These are phyloP conservation scores for Arthrobotrys sinensis DNA, from an alignment of 2,329 filamentous ascomycete genomes.

Conservation along the genomic window DNA sequence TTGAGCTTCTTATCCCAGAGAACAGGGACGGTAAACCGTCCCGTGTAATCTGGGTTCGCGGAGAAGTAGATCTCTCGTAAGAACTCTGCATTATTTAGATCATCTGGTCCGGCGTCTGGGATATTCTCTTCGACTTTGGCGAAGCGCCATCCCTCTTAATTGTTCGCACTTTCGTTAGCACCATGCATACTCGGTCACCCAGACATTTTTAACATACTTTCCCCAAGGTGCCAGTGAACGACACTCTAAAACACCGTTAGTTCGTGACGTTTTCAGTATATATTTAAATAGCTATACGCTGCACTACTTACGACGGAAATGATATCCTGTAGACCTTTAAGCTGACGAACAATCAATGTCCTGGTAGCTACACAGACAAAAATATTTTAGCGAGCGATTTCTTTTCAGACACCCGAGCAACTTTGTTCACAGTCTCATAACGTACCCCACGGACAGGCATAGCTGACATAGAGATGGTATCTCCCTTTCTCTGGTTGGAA, in stretches of 20 bases:
- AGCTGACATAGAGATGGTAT: slow-evolving; percentile 95
- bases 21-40: slow-evolving; percentile 88
- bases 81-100: slow-evolving; percentile 80
- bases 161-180: slow-evolving; percentile 2
- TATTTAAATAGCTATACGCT: not conserved
- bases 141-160: slow-evolving; percentile 81
- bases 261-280: not conserved
- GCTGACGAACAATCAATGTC: slow-evolving; percentile 85
- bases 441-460: slow-evolving; percentile 88
- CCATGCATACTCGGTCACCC: slow-evolving; percentile 69
- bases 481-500: slow-evolving; percentile 89
- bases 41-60: slow-evolving; percentile 79
- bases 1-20: slow-evolving; percentile 84
- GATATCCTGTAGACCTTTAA: slow-evolving; percentile 92
- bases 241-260: slow-evolving; percentile 72
- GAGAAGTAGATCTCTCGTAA: slow-evolving; percentile 86
- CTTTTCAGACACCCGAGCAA: not conserved
- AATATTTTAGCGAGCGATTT: not conserved
- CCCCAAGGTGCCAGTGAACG: slow-evolving; percentile 91
- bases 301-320: slow-evolving; percentile 69
- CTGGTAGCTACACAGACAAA: slow-evolving; percentile 66
- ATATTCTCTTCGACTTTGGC: slow-evolving; percentile 75
- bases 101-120: slow-evolving; percentile 73
- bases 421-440: not conserved
- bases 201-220: slow-evolving; percentile 69